Evolutionary conservation across 495 filamentous ascomycete species (phyloP).

Genomic region (Neurospora pannonica): DNA sequence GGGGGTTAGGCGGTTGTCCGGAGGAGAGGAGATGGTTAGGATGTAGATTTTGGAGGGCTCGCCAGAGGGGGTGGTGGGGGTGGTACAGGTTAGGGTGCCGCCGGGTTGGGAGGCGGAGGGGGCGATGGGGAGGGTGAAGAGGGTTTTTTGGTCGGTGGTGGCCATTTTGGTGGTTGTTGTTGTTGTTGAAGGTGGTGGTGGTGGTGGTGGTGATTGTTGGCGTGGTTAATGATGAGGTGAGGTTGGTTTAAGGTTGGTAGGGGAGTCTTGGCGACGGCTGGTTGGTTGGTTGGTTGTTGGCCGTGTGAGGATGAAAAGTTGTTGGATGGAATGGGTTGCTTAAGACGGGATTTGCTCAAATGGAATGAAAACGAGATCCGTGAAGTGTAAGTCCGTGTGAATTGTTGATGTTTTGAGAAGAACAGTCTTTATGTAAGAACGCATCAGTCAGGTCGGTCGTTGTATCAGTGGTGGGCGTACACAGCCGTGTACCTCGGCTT

Average conservation of each 20-base stretch:
- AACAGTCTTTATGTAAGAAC: not conserved
- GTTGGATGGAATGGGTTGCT: not conserved
- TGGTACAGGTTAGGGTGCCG: constrained; percentile 47
- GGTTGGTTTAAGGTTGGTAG: not conserved
- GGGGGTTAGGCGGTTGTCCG: constrained; percentile 67
- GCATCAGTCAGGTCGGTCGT: not conserved
- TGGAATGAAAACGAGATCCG: not conserved
- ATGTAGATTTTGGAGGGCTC: constrained; percentile 51
- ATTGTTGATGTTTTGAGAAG: not conserved
- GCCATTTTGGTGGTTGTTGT: not conserved
- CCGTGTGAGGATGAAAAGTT: not conserved
- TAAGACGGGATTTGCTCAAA: not conserved
- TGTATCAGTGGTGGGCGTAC: not conserved
- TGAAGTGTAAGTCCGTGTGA: not conserved
- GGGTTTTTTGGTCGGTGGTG: constrained; percentile 4
- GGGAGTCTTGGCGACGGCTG: not conserved
- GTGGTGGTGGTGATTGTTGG: not conserved
- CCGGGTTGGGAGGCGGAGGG: constrained; percentile 24
- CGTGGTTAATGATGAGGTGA: not conserved
- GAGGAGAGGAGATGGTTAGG: constrained; percentile 54
- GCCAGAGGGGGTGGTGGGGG: constrained; percentile 25
- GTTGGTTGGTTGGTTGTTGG: not conserved
- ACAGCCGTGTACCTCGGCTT: not conserved
- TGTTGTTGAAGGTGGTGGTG: not conserved
- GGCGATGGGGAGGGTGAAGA: constrained; percentile 36